Evolutionary conservation across 257 asterid species (phyloP).

Genomic region (Paulownia fortunei): DNA sequence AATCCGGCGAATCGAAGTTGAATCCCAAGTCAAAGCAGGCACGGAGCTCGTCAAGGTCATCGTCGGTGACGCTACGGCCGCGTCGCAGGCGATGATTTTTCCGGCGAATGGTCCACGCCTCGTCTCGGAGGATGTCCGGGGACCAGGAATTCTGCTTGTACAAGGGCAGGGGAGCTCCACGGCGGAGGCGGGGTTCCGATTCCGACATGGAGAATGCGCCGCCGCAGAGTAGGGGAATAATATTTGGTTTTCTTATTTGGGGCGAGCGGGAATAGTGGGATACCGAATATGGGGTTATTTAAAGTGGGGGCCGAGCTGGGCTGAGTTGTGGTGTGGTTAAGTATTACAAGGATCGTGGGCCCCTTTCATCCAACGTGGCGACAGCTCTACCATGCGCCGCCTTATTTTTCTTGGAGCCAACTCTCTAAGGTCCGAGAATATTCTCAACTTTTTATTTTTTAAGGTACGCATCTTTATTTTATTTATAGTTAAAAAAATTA

Average conservation of each 20-base stretch:
- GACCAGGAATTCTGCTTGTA: slow-evolving; percentile 66
- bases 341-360: slow-evolving; percentile 32
- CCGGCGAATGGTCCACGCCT: slow-evolving; percentile 56
- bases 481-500: no score
- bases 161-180: slow-evolving; percentile 31
- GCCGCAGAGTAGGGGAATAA: slow-evolving; percentile 16
- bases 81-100: slow-evolving; percentile 35
- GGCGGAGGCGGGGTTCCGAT: slow-evolving; percentile 42
- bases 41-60: slow-evolving; percentile 71
- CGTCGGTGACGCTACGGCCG: slow-evolving; percentile 53
- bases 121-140: slow-evolving; percentile 57
- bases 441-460: neutral
- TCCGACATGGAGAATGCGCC: slow-evolving; percentile 36
- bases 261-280: slow-evolving; percentile 6
- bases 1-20: slow-evolving; percentile 51
- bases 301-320: slow-evolving; percentile 24
- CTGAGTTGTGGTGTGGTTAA: slow-evolving; percentile 14
- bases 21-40: slow-evolving; percentile 76
- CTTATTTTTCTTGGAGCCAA: neutral
- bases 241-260: neutral
- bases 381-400: slow-evolving; percentile 11
- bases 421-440: neutral
- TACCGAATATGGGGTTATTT: slow-evolving; percentile 21
- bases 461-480: neutral
- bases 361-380: slow-evolving; percentile 15